Evolutionary conservation across 1,139 yeast species (phyloP), one percentile per base, ranked within the genome.

Genomic region (Saccharomyces hybrid): DNA sequence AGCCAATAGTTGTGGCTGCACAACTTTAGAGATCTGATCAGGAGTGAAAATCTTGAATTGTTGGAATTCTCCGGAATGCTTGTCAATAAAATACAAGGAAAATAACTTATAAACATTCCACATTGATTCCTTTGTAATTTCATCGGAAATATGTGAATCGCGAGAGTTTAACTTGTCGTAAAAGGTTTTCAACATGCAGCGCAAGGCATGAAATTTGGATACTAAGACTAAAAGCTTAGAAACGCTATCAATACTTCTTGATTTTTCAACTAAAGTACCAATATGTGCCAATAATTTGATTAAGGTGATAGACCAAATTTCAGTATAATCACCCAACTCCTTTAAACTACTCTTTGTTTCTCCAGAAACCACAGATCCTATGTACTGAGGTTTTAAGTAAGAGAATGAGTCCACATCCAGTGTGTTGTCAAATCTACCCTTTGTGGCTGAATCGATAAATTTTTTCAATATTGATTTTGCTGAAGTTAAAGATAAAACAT

Each of bases 401-500:
- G 69, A 66, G 62, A 80, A 78, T 25, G 68, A 62, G 34, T 61
- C 62, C 7, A 57, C 47, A 52, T 64, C 68, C 19, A 77, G 74
- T 28, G 75, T 77, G 48, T 73, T 70, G 53, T 77, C 75, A 56
- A 62, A 66, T 56, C 67, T 70, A 48, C 78, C 77, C 53, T 69
- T 67, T 41, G 72, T 56, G 23, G 71, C 71, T 13, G 68, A 55
- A 47, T 70, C 71, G 55, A 70, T 69, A 54, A 80, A 77, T 62
- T 78, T 77, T 73, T 85, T 86, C 60, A 84, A 73, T 51, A 86
- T 79, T 55, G 87, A 83, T 73, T 86, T 81, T 61, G 97, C 97
- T 59, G 90, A 83, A 58, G 90, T 84, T 71, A 88, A 81, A 8
- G 90, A 88, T 63, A 90, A 77, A 52, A 90, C 85, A 67, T 85